Base-by-base conservation (phyloP, 192 early-diverging fungal genomes). In the Entophlyctis luteolus region DNA sequence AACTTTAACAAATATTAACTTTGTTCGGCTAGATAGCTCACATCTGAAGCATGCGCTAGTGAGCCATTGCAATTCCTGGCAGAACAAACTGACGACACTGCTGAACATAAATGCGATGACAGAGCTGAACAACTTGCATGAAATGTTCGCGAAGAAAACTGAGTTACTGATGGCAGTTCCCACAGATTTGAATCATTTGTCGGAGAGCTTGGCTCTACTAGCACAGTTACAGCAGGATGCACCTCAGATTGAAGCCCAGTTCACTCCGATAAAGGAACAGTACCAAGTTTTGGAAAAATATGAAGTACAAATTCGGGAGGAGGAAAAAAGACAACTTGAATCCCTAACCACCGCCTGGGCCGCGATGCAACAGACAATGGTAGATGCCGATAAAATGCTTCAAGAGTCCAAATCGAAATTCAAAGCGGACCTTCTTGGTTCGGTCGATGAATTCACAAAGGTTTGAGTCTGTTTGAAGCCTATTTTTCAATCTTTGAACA, bases 1-100 rank as follows among this genome's bases (percentile, higher is more conserved):
- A 68, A 87, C 85, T 3, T 65, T 87, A 32, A 85, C 84, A 25
- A 86, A 86, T 65, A 77, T 87, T 59, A 86, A 84, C 55, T 87
- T 87, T 67, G 77, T 77, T 2, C 73, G 83, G 2, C 52, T 87
- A 2, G 85, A 87, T 54, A 81, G 84, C 71, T 86, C 85, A 20
- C 62, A 68, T 8, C 73, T 87, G 22, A 87, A 87, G 66, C 82
- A 87, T 68, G 77, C 83, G 5, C 72, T 87, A 20, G 85, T 87
- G 12, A 72, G 74, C 52, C 85, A 87, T 59, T 87, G 85, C 66
- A 82, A 72, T 39, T 55, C 71, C 4, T 87, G 85, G 85, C 85
- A 87, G 52, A 76, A 75, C 65, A 87, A 87, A 59, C 74, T 87
- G 16, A 87, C 85, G 0, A 81, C 81, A 6, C 67, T 87, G 14